phyloP scores from a whole-genome alignment of 225 moss, liverwort and hornwort species.

The Pleurozium schreberi region DNA sequence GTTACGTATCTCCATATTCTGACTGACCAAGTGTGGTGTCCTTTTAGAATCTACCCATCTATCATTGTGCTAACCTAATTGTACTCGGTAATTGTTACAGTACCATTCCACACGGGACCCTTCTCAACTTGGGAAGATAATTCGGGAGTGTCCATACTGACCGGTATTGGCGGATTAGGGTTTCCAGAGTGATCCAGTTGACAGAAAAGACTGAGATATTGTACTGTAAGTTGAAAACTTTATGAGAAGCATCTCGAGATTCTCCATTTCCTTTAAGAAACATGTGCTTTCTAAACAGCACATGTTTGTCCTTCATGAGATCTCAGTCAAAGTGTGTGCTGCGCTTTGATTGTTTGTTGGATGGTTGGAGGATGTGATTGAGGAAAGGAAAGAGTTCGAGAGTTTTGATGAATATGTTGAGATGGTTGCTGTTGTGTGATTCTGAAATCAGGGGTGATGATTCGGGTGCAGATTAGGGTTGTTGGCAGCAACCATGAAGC shows the following conservation, averaged over 20 bases:
- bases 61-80: too few relatives aligned
- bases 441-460: background rate
- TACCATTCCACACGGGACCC: too few relatives aligned
- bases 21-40: background rate
- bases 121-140: background rate
- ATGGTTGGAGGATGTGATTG: background rate
- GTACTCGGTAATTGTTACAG: background rate
- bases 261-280: background rate
- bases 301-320: too few relatives aligned
- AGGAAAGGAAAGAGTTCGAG: background rate
- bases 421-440: background rate
- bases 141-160: background rate
- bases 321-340: background rate
- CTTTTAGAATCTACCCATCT: background rate
- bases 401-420: background rate
- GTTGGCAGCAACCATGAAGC: conserved; percentile 48
- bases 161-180: too few relatives aligned
- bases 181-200: background rate
- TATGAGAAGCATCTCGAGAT: background rate
- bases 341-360: background rate
- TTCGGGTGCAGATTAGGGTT: background rate
- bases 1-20: background rate
- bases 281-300: background rate
- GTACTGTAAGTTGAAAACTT: too few relatives aligned
- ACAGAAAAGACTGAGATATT: too few relatives aligned